Percentiles rank a stretch among this genome's conserved stretches.
phyloP scores from a whole-genome alignment of 768 basidiomycete species.

The Stropharia rugosoannulata region DNA sequence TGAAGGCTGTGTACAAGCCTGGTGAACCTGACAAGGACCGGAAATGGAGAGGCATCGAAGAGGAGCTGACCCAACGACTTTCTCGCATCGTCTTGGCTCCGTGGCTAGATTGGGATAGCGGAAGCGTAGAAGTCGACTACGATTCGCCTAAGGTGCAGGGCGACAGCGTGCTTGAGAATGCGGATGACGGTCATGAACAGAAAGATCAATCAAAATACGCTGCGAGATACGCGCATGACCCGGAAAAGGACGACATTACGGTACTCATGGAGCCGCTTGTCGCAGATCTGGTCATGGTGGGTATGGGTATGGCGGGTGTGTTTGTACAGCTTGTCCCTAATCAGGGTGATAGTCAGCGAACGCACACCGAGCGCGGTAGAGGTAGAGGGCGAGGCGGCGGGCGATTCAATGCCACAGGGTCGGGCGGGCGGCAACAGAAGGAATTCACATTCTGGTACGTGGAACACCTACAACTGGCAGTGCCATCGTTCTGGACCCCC shows the following conservation, averaged over 20 bases:
- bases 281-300: constrained; percentile 38
- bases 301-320: constrained; percentile 57
- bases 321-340: constrained; percentile 58
- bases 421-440: constrained; percentile 5
- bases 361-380: not conserved
- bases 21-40: constrained; percentile 18
- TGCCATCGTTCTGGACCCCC: constrained; percentile 52
- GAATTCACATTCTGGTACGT: constrained; percentile 53
- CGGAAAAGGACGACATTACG: constrained; percentile 48
- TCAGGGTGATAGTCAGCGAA: not conserved
- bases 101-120: constrained; percentile 45
- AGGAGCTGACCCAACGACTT: constrained; percentile 43
- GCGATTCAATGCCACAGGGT: not conserved
- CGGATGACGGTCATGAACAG: constrained; percentile 2
- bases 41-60: constrained; percentile 36
- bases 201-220: not conserved
- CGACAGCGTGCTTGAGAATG: not conserved
- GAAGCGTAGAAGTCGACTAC: constrained; percentile 14
- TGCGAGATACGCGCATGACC: constrained; percentile 30
- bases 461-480: constrained; percentile 49
- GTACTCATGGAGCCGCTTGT: constrained; percentile 46
- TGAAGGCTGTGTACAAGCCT: constrained; percentile 26
- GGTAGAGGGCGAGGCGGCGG: constrained; percentile 4
- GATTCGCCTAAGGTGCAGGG: constrained; percentile 7
- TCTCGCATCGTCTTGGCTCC: constrained; percentile 53